Conservation (phyloP, 1,284 basidiomycete genomes). For the Porodaedalea pini region DNA sequence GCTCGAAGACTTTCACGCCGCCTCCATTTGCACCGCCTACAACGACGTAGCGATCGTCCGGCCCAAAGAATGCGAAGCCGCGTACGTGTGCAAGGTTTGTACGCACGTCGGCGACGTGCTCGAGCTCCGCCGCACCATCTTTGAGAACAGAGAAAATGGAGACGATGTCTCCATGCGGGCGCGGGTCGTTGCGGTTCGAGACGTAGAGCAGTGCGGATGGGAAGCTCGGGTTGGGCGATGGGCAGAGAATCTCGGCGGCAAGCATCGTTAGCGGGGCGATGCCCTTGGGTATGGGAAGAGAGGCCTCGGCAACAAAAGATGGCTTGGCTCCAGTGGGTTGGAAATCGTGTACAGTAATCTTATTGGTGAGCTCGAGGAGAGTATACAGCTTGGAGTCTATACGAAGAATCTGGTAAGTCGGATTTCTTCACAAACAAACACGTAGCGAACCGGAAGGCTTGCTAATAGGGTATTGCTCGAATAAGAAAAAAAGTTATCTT, state of each 20-base stretch:
- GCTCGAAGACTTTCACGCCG: conserved; percentile 34
- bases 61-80: conserved; percentile 29
- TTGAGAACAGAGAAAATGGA: conserved; percentile 42
- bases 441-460: too few relatives aligned
- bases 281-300: conserved; percentile 41
- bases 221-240: conserved; percentile 40
- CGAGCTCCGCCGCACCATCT: conserved; percentile 11
- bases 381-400: conserved; percentile 59
- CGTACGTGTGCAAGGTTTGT: conserved; percentile 33
- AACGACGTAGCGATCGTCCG: conserved; percentile 29
- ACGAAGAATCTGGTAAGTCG: conserved; percentile 16
- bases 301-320: conserved; percentile 40
- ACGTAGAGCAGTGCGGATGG: conserved; percentile 51
- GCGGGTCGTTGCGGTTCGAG: conserved; percentile 63
- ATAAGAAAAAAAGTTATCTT: conserved; percentile 25
- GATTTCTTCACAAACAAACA: conserved; percentile 2
- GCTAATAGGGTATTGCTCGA: too few relatives aligned
- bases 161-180: conserved; percentile 57
- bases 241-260: conserved; percentile 57
- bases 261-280: conserved; percentile 40
- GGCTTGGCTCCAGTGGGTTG: conserved; percentile 34
- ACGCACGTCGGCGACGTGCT: conserved; percentile 27
- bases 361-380: conserved; percentile 58
- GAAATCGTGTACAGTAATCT: conserved; percentile 49
- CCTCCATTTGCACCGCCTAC: conserved; percentile 31